A percentile compares a stretch with the other conserved stretches of the same genome.
Evolutionary conservation across 1,139 yeast genomes (phyloP).

Genomic region (Saccharomyces hybrid): DNA sequence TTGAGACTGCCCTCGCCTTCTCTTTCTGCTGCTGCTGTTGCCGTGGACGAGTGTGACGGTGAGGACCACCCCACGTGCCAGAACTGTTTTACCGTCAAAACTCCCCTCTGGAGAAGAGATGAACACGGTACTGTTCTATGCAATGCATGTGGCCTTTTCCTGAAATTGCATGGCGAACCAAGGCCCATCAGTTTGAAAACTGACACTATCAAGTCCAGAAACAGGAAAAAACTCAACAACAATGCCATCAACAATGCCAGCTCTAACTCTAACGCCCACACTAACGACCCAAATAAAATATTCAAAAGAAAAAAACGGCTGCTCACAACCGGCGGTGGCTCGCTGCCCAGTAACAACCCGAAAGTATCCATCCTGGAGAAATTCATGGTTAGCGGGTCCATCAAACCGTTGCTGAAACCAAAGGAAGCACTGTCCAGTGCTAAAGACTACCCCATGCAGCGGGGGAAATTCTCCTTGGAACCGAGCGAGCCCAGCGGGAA

Average conservation of each 20-base stretch:
- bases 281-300: conserved; percentile 1
- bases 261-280: conserved; percentile 28
- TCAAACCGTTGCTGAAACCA: background rate
- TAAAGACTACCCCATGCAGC: background rate
- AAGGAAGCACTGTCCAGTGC: background rate
- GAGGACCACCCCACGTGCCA: conserved; percentile 44
- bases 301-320: background rate
- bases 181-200: conserved; percentile 83
- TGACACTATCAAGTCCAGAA: conserved; percentile 80
- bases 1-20: background rate
- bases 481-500: background rate
- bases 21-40: background rate
- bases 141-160: conserved; percentile 87
- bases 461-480: background rate
- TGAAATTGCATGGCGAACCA: conserved; percentile 82
- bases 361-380: background rate
- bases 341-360: background rate
- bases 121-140: conserved; percentile 87
- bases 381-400: background rate
- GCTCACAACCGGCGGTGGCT: background rate
- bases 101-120: conserved; percentile 91
- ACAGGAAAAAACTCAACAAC: conserved; percentile 39
- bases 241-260: background rate
- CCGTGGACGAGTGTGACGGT: background rate
- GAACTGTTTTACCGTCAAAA: conserved; percentile 81